Evolutionary conservation across 768 basidiomycete species (phyloP).

Genomic region (Lactarius sanguifluus): DNA sequence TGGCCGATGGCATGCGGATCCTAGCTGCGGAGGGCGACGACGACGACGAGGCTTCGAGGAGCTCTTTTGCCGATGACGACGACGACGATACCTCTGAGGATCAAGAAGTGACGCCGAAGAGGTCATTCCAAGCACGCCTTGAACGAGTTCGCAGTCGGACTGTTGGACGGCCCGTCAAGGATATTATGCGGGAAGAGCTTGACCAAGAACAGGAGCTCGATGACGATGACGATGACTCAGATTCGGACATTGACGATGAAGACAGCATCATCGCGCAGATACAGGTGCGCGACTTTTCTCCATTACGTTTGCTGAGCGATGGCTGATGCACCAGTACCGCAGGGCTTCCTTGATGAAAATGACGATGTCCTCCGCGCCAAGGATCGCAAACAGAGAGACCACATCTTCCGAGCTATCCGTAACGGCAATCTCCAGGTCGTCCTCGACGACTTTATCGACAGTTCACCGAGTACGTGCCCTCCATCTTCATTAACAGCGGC

Average conservation of each 20-base stretch:
- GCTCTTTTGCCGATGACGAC: conserved; percentile 23
- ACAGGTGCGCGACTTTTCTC: conserved; percentile 22
- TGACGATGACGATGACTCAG: neutral
- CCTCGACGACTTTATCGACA: conserved; percentile 34
- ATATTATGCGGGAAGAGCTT: conserved; percentile 28
- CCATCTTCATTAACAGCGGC: neutral
- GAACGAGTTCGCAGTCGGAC: conserved; percentile 35
- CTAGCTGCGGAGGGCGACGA: neutral
- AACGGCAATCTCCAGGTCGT: conserved; percentile 50
- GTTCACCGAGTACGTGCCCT: conserved; percentile 51
- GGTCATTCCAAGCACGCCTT: conserved; percentile 41
- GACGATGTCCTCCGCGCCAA: conserved; percentile 46
- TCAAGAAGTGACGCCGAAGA: conserved; percentile 40
- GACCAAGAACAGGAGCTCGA: neutral
- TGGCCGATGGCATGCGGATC: conserved; percentile 24
- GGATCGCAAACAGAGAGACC: conserved; percentile 52
- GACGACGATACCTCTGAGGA: conserved; percentile 37
- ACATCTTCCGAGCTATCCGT: conserved; percentile 57
- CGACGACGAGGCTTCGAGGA: neutral
- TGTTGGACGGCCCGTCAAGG: conserved; percentile 27
- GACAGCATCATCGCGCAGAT: conserved; percentile 37
- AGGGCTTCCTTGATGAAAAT: conserved; percentile 51
- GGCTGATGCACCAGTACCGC: neutral
- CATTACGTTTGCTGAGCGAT: conserved; percentile 16
- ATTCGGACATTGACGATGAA: conserved; percentile 32